These are phyloP conservation scores for Leptographium lundbergii DNA, from an alignment of 2,329 filamentous ascomycete genomes.

Conservation along the genomic window DNA sequence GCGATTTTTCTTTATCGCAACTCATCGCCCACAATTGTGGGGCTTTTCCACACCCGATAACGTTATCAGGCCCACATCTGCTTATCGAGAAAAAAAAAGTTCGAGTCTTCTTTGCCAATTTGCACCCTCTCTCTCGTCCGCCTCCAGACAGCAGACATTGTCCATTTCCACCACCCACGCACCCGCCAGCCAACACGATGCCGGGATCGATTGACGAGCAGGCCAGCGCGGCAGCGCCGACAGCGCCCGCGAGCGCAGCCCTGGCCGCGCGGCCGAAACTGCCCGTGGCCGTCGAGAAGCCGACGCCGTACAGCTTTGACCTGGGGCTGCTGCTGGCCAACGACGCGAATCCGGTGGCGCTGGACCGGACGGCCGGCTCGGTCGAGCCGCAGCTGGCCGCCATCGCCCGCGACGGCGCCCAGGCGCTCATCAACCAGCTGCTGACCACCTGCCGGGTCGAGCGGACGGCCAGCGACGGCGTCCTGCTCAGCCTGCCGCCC, in stretches of 20 bases:
- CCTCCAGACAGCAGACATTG: background rate
- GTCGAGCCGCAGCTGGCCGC: constrained; percentile 42
- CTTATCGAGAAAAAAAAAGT: background rate
- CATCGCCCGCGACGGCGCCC: constrained; percentile 77
- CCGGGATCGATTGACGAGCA: too few relatives aligned
- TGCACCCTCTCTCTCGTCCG: background rate
- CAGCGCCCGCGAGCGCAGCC: constrained; percentile 15
- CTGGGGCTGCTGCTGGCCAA: constrained; percentile 75
- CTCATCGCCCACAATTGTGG: background rate
- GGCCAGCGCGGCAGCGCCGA: constrained; percentile 15
- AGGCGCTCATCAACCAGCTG: constrained; percentile 88
- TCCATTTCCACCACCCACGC: background rate
- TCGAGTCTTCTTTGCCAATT: background rate
- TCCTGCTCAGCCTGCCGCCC: constrained; percentile 66
- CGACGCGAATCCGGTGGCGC: constrained; percentile 71
- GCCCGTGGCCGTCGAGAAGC: constrained; percentile 60
- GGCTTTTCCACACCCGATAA: background rate
- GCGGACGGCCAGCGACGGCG: constrained; percentile 50
- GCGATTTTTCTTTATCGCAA: background rate
- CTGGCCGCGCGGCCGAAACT: constrained; percentile 31
- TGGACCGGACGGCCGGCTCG: constrained; percentile 22
- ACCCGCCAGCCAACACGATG: background rate
- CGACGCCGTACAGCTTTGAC: constrained; percentile 86
- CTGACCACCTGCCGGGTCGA: constrained; percentile 75
- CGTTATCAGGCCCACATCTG: background rate